Conservation (phyloP, 108 stramenopile species). For the Stephanodiscus minutulus region DNA sequence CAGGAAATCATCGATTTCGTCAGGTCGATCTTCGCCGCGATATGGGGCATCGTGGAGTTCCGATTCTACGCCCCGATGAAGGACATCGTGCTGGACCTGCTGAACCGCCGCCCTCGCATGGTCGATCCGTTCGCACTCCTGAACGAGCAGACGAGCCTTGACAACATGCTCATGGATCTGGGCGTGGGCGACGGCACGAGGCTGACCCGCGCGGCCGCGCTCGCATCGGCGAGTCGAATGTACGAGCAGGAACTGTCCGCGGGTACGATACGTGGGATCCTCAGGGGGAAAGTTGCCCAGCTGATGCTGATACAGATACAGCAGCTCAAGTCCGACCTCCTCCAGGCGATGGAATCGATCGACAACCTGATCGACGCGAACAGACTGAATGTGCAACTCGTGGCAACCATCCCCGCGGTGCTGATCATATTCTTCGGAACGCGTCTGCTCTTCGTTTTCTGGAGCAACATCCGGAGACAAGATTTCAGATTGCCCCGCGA, state of each 20-base stretch:
- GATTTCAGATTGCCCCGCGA: conserved; percentile 67
- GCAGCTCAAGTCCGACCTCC: conserved; percentile 78
- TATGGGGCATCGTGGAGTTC: conserved; percentile 63
- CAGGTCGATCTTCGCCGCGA: conserved; percentile 34
- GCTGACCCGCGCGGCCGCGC: conserved; percentile 51
- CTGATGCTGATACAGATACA: conserved; percentile 83
- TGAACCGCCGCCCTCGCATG: conserved; percentile 57
- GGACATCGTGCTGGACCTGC: conserved; percentile 64
- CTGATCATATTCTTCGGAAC: conserved; percentile 64
- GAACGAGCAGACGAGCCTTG: conserved; percentile 70
- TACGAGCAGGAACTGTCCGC: conserved; percentile 67
- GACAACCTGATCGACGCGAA: conserved; percentile 78
- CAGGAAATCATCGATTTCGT: conserved; percentile 54
- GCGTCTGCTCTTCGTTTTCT: conserved; percentile 55
- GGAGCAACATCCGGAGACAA: conserved; percentile 68
- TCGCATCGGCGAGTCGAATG: conserved; percentile 58
- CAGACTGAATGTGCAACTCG: conserved; percentile 72
- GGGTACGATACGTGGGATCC: conserved; percentile 62
- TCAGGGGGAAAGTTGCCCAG: conserved; percentile 63
- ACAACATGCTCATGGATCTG: conserved; percentile 79
- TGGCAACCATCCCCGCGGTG: conserved; percentile 77
- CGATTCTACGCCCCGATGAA: conserved; percentile 73
- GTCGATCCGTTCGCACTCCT: conserved; percentile 63
- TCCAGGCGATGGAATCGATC: conserved; percentile 69
- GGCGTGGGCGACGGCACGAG: conserved; percentile 79